Conservation (phyloP, 768 basidiomycete species). For the Dioszegia aurantiaca region DNA sequence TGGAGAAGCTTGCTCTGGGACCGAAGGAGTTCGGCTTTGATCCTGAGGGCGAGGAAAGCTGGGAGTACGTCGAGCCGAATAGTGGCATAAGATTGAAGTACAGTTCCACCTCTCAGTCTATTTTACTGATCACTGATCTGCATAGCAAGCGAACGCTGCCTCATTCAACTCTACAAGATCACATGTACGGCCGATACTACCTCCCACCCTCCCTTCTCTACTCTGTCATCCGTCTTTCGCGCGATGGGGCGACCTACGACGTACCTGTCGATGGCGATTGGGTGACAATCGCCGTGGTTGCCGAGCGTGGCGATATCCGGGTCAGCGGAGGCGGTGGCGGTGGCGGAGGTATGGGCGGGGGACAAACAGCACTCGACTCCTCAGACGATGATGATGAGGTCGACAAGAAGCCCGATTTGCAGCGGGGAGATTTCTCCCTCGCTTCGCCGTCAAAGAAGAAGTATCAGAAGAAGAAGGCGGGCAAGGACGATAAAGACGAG, state of each 20-base stretch:
- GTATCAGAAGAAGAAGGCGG: conserved; percentile 28
- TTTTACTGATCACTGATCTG: conserved; percentile 53
- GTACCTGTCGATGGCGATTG: conserved; percentile 90
- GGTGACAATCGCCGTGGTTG: conserved; percentile 93
- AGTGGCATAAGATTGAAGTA: conserved; percentile 81
- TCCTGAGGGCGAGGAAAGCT: conserved; percentile 69
- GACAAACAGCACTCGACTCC: conserved; percentile 13
- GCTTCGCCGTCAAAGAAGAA: conserved; percentile 24
- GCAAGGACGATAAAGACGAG: conserved; percentile 10
- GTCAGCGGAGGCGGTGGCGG: conserved; percentile 57
- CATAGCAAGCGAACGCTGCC: conserved; percentile 69
- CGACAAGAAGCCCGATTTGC: neutral
- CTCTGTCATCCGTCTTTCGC: conserved; percentile 71
- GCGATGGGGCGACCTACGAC: conserved; percentile 80
- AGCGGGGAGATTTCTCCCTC: conserved; percentile 8
- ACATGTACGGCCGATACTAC: conserved; percentile 78
- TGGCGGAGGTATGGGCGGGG: conserved; percentile 6
- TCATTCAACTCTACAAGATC: conserved; percentile 70
- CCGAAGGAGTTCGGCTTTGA: conserved; percentile 69
- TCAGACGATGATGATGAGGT: conserved; percentile 13
- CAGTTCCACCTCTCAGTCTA: conserved; percentile 38
- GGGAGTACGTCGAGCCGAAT: conserved; percentile 80
- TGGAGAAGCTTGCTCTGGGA: conserved; percentile 75
- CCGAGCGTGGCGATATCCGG: conserved; percentile 77
- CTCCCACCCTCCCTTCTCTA: conserved; percentile 86